Percentiles rank a stretch among this genome's conserved stretches.
Conservation (phyloP, 192 early-diverging fungal genomes). For the Phlyctochytrium planicorne region DNA sequence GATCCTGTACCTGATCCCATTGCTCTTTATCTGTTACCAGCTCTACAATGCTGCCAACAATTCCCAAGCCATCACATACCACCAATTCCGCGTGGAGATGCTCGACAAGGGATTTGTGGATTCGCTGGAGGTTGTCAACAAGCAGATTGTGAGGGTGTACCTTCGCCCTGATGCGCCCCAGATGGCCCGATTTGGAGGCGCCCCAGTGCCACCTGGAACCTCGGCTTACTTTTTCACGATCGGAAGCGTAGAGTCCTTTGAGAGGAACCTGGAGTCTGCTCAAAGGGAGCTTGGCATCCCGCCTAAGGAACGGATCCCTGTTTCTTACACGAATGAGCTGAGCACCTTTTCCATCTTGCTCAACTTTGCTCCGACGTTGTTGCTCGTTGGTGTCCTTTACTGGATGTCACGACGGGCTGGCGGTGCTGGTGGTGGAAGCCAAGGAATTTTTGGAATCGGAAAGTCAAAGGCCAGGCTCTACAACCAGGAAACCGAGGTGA, state of each 20-base stretch:
- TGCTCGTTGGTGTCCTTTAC: slow-evolving; percentile 84
- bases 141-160: slow-evolving; percentile 77
- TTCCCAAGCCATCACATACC: slow-evolving; percentile 78
- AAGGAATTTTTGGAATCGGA: slow-evolving; percentile 94
- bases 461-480: slow-evolving; percentile 95
- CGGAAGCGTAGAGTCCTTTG: slow-evolving; percentile 92
- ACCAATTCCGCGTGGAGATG: slow-evolving; percentile 85
- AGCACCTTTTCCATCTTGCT: slow-evolving; percentile 70
- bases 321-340: slow-evolving; percentile 85
- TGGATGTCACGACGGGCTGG: slow-evolving; percentile 82
- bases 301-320: slow-evolving; percentile 84
- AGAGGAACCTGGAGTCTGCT: slow-evolving; percentile 83
- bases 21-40: slow-evolving; percentile 30
- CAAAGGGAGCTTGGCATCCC: slow-evolving; percentile 92
- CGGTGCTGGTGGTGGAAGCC: slow-evolving; percentile 57
- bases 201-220: slow-evolving; percentile 11
- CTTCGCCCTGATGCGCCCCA: slow-evolving; percentile 66
- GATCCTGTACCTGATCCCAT: slow-evolving; percentile 33
- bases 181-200: slow-evolving; percentile 5
- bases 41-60: slow-evolving; percentile 17
- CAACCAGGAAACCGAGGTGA: slow-evolving; percentile 95
- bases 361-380: slow-evolving; percentile 89
- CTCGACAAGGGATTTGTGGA: slow-evolving; percentile 93
- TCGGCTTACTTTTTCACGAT: slow-evolving; percentile 80
- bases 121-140: slow-evolving; percentile 85